Percentiles rank a stretch among this genome's conserved stretches.
Conservation (phyloP, 192 early-diverging fungal species). For the Podila clonocystis region DNA sequence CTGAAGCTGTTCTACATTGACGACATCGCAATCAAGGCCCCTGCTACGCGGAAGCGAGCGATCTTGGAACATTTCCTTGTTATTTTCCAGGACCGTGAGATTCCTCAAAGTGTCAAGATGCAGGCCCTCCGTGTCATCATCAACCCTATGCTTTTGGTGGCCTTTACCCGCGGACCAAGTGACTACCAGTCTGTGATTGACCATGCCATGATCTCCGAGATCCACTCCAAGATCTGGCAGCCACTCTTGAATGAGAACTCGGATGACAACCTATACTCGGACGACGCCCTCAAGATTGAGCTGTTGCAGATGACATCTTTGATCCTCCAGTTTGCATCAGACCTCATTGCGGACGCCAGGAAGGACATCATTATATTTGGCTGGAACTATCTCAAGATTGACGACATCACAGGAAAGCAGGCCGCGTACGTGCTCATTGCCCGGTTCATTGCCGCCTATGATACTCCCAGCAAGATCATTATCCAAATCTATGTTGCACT, state of each 20-base stretch:
- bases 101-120: conserved; percentile 75
- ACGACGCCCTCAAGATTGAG: conserved; percentile 82
- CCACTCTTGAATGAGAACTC: conserved; percentile 58
- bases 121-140: conserved; percentile 81
- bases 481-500: conserved; percentile 89
- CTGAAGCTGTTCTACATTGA: conserved; percentile 78
- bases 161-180: conserved; percentile 62
- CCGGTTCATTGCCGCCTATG: conserved; percentile 92
- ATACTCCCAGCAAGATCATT: conserved; percentile 89
- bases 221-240: conserved; percentile 70
- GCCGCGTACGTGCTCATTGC: conserved; percentile 94
- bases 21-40: conserved; percentile 67
- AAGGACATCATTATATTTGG: conserved; percentile 97
- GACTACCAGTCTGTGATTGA: conserved; percentile 67
- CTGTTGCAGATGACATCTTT: conserved; percentile 92
- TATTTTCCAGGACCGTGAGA: conserved; percentile 67
- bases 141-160: conserved; percentile 85
- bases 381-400: conserved; percentile 85
- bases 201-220: conserved; percentile 64
- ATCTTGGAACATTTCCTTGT: conserved; percentile 84
- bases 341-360: conserved; percentile 77
- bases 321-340: conserved; percentile 83
- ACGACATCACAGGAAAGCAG: conserved; percentile 96
- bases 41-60: conserved; percentile 65
- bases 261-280: conserved; percentile 66